Conservation (phyloP, 2,329 filamentous ascomycete genomes). For the Harringtonia lauricola region DNA sequence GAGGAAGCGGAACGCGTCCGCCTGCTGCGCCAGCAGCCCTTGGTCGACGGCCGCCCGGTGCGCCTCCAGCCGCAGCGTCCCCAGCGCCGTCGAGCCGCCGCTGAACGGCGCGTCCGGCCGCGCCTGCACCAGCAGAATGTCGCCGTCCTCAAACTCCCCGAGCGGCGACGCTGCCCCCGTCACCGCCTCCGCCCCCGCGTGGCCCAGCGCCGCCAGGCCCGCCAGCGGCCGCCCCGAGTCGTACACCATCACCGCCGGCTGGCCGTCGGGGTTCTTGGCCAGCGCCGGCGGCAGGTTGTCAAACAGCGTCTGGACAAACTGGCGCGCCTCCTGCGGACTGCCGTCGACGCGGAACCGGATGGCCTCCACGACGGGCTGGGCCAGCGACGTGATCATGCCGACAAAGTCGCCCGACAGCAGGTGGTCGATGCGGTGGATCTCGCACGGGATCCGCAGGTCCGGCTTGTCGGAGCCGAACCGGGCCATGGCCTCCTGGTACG, state of each 20-base stretch:
- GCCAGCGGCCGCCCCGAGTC: conserved; percentile 63
- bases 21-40: conserved; percentile 35
- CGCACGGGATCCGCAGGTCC: conserved; percentile 59
- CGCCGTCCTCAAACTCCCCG: conserved; percentile 49
- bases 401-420: conserved; percentile 54
- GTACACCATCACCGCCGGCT: conserved; percentile 66
- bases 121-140: conserved; percentile 73
- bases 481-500: conserved; percentile 69
- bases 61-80: conserved; percentile 59
- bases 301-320: conserved; percentile 56
- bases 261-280: conserved; percentile 60
- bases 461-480: conserved; percentile 86
- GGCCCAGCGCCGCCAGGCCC: conserved; percentile 69
- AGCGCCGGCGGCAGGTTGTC: conserved; percentile 50
- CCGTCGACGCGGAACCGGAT: conserved; percentile 54
- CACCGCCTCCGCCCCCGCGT: conserved; percentile 51
- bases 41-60: conserved; percentile 58
- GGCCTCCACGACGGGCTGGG: conserved; percentile 61
- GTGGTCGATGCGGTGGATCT: conserved; percentile 56
- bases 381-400: conserved; percentile 60
- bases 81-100: conserved; percentile 63
- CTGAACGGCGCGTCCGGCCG: conserved; percentile 52
- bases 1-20: conserved; percentile 51
- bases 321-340: conserved; percentile 38
- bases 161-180: conserved; percentile 20